These are phyloP conservation scores for Diaporthe amygdali DNA, from an alignment of 2,329 filamentous ascomycete species.

Conservation along the genomic window DNA sequence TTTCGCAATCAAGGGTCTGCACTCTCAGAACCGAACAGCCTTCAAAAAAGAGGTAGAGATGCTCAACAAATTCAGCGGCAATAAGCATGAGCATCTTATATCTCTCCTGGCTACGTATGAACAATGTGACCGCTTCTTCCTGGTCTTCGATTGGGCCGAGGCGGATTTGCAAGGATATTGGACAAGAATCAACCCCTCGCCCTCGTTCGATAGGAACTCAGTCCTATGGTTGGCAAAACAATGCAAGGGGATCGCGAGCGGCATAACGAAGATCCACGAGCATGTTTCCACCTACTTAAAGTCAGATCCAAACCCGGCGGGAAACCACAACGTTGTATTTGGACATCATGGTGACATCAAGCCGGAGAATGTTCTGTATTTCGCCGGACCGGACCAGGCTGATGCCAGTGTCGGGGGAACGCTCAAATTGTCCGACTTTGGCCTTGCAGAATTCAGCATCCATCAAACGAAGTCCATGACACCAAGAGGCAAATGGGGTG, in stretches of 20 bases:
- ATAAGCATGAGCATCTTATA: slow-evolving; percentile 26
- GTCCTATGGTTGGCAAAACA: slow-evolving; percentile 26
- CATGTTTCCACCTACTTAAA: not conserved
- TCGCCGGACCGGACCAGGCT: not conserved
- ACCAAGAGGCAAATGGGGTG: not conserved
- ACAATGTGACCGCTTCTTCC: slow-evolving; percentile 3
- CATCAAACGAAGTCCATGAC: not conserved
- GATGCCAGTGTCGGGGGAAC: not conserved
- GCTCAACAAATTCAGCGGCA: slow-evolving; percentile 26
- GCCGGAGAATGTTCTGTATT: slow-evolving; percentile 14
- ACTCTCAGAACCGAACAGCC: not conserved
- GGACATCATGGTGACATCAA: slow-evolving; percentile 20
- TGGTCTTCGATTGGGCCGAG: slow-evolving; percentile 30
- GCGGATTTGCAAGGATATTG: slow-evolving; percentile 24
- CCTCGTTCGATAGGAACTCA: not conserved
- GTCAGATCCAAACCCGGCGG: not conserved
- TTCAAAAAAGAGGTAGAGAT: slow-evolving; percentile 28
- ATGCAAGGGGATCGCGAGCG: slow-evolving; percentile 24
- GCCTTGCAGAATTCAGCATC: not conserved
- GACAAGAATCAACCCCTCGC: not conserved
- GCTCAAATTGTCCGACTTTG: slow-evolving; percentile 1
- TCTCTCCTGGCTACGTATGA: slow-evolving; percentile 29
- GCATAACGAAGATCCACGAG: slow-evolving; percentile 24
- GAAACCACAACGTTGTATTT: not conserved
- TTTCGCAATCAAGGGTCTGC: slow-evolving; percentile 25